Evolutionary conservation across 176 grass and related monocot species (phyloP).

Genomic region (Zoysia japonica): DNA sequence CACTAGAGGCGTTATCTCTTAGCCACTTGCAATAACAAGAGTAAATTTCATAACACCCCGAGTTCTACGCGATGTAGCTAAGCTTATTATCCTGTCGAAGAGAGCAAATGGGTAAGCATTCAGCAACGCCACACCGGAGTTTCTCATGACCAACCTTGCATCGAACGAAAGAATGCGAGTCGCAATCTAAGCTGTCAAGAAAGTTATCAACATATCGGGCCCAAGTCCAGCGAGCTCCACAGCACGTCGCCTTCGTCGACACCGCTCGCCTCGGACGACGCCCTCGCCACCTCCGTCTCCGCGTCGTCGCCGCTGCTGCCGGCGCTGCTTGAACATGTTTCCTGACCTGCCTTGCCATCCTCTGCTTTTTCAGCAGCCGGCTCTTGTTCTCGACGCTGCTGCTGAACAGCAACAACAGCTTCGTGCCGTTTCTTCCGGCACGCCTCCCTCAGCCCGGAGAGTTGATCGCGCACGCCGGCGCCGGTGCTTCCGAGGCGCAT

Average conservation of each 20-base stretch:
- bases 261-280: constrained; percentile 1
- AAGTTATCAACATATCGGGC: constrained; percentile 50
- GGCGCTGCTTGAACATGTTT: not conserved
- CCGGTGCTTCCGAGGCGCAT: constrained; percentile 20
- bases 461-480: constrained; percentile 39
- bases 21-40: too few relatives aligned
- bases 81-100: constrained; percentile 13
- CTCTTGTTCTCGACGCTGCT: constrained; percentile 7
- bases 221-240: constrained; percentile 67
- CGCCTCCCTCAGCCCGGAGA: constrained; percentile 58
- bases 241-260: constrained; percentile 33
- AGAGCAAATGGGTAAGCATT: constrained; percentile 33
- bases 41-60: too few relatives aligned
- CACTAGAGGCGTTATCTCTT: too few relatives aligned
- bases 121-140: constrained; percentile 14
- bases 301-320: too few relatives aligned
- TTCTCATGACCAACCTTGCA: constrained; percentile 34
- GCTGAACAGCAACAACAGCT: not conserved
- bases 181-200: constrained; percentile 5
- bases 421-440: constrained; percentile 48
- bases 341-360: constrained; percentile 16
- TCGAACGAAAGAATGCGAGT: constrained; percentile 29
- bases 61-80: not conserved
- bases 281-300: not conserved
- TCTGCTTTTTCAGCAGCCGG: not conserved